phyloP scores from a whole-genome alignment of 805 yeast species.

The Clavispora carvajalis region DNA sequence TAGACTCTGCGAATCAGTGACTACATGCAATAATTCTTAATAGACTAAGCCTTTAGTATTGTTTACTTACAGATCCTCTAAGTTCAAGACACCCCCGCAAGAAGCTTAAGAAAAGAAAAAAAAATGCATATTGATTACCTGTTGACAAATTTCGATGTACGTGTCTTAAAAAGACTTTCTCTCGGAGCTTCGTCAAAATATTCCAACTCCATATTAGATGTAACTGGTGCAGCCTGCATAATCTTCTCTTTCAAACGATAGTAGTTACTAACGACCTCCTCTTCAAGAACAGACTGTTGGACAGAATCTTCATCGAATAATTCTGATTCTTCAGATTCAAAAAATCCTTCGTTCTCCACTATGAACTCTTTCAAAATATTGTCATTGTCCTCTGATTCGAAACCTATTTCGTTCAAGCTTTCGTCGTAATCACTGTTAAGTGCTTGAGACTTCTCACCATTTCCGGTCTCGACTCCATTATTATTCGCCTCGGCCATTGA shows the following conservation, averaged over 20 bases:
- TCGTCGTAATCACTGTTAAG: constrained; percentile 6
- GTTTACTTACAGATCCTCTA: no score
- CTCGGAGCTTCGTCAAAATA: constrained; percentile 59
- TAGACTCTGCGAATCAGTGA: no score
- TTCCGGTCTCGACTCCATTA: not conserved
- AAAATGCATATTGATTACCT: no score
- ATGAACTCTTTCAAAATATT: constrained; percentile 9
- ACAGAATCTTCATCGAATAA: constrained; percentile 16
- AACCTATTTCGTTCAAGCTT: constrained; percentile 28
- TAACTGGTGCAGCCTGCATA: constrained; percentile 16
- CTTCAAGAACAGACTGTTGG: constrained; percentile 2
- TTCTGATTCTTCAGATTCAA: constrained; percentile 15
- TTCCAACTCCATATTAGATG: constrained; percentile 44
- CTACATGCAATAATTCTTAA: no score
- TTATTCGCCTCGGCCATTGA: constrained; percentile 13
- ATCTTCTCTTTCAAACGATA: constrained; percentile 51
- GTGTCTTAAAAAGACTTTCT: constrained; percentile 62
- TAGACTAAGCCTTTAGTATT: no score
- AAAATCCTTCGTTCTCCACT: not conserved
- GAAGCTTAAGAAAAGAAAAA: no score
- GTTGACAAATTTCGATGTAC: not conserved
- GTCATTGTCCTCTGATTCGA: constrained; percentile 20
- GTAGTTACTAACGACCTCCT: constrained; percentile 52
- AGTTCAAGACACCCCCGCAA: no score
- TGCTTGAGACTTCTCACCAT: not conserved